Conservation (phyloP, 208 protist species). For the Phytomonas francai region DNA sequence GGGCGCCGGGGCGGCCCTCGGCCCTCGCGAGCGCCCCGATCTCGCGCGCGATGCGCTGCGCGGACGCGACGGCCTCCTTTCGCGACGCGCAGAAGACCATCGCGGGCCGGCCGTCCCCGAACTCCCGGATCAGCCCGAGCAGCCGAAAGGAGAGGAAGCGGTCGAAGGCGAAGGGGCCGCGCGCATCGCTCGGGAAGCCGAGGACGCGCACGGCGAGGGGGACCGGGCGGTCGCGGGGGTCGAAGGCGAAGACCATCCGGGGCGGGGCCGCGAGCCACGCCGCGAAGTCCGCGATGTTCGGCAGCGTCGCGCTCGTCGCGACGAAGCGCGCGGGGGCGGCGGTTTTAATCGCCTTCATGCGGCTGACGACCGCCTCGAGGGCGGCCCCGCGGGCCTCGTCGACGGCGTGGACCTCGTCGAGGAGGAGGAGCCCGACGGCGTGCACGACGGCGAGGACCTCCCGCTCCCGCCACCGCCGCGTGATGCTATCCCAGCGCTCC, state of each 20-base stretch:
- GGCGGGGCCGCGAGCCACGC: constrained; percentile 73
- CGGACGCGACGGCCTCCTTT: constrained; percentile 59
- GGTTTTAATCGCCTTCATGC: constrained; percentile 72
- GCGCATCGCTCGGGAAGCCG: constrained; percentile 54
- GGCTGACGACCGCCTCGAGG: constrained; percentile 88
- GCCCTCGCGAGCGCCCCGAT: constrained; percentile 31
- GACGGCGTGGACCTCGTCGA: constrained; percentile 93
- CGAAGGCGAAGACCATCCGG: constrained; percentile 52
- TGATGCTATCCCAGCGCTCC: constrained; percentile 92
- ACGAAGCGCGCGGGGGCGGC: constrained; percentile 57
- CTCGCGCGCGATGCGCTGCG: constrained; percentile 47
- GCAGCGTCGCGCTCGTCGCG: constrained; percentile 89
- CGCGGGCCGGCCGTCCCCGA: constrained; percentile 62
- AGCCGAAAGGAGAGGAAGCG: constrained; percentile 87
- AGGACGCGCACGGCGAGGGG: constrained; percentile 64
- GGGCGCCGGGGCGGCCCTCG: constrained; percentile 18
- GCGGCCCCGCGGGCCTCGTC: constrained; percentile 86
- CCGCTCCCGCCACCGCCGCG: constrained; percentile 82
- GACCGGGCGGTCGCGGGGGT: constrained; percentile 65
- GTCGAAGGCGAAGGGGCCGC: constrained; percentile 88
- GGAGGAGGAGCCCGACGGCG: constrained; percentile 69
- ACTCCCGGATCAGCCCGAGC: constrained; percentile 60
- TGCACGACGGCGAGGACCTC: constrained; percentile 61
- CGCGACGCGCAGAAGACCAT: constrained; percentile 90
- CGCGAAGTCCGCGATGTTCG: constrained; percentile 86